Evolutionary conservation across 306 rosid species (phyloP).

Genomic region (Bauhinia variegata): DNA sequence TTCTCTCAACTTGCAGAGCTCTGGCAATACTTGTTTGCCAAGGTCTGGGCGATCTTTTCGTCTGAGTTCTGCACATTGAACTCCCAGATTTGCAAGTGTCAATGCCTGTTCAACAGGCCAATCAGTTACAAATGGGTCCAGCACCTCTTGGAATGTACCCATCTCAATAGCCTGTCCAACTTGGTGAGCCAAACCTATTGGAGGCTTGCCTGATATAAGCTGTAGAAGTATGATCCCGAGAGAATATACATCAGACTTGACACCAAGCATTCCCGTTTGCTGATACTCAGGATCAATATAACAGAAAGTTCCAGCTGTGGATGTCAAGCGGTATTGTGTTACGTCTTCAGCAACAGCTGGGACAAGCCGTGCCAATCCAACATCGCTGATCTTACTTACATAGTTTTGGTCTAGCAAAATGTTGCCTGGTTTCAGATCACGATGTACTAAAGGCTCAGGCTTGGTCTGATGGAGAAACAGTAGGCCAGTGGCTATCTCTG

Average conservation of each 20-base stretch:
- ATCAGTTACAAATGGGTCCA: slow-evolving; percentile 69
- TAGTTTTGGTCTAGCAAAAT: slow-evolving; percentile 76
- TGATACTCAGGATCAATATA: slow-evolving; percentile 99
- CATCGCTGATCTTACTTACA: slow-evolving; percentile 83
- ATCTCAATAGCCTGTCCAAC: slow-evolving; percentile 55
- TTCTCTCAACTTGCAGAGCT: slow-evolving; percentile 62
- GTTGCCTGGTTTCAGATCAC: slow-evolving; percentile 92
- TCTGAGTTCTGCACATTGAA: slow-evolving; percentile 78
- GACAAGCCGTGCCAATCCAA: slow-evolving; percentile 87
- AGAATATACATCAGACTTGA: slow-evolving; percentile 91
- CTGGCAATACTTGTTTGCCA: slow-evolving; percentile 51
- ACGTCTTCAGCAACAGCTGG: slow-evolving; percentile 81
- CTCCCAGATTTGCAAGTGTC: slow-evolving; percentile 58
- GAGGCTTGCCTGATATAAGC: slow-evolving; percentile 64
- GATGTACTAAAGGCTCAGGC: slow-evolving; percentile 95
- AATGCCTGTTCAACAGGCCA: slow-evolving; percentile 75
- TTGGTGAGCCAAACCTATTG: slow-evolving; percentile 81
- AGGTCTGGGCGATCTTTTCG: slow-evolving; percentile 96
- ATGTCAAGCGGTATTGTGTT: slow-evolving; percentile 76
- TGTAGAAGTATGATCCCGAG: slow-evolving; percentile 82
- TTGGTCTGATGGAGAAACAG: slow-evolving; percentile 92
- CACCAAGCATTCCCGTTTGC: slow-evolving; percentile 92
- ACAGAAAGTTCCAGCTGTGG: slow-evolving; percentile 94
- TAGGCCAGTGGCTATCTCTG: slow-evolving; percentile 81
- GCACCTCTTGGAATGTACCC: slow-evolving; percentile 48